Conservation (phyloP, 1,139 yeast species). For the Magnusiomyces sp. region DNA sequence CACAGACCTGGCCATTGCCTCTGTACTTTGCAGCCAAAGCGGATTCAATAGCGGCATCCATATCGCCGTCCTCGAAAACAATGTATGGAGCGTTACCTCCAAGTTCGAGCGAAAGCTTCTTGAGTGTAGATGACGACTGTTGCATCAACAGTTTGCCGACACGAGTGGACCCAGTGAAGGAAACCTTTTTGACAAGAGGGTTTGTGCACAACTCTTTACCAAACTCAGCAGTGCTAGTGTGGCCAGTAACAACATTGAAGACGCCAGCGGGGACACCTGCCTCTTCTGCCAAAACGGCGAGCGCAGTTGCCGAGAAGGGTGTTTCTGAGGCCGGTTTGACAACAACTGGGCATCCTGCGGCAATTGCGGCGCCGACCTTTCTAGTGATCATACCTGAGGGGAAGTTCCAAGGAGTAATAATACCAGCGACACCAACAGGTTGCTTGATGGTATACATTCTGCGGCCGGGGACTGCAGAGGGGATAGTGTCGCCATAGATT, state of each 20-base stretch:
- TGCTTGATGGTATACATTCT: conserved; percentile 62
- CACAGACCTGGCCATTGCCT: conserved; percentile 76
- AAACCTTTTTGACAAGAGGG: conserved; percentile 58
- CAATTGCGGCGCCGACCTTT: conserved; percentile 83
- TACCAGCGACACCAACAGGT: conserved; percentile 87
- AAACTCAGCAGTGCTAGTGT: conserved; percentile 41
- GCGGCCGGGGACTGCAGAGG: conserved; percentile 48
- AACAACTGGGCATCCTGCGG: conserved; percentile 88
- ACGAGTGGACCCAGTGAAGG: conserved; percentile 85
- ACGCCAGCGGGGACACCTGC: conserved; percentile 90
- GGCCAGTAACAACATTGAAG: conserved; percentile 58
- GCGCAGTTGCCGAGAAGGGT: conserved; percentile 76
- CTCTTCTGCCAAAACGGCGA: conserved; percentile 60
- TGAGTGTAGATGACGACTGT: conserved; percentile 68
- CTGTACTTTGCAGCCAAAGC: conserved; percentile 62
- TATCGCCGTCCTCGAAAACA: conserved; percentile 74
- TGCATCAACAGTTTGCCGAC: conserved; percentile 76
- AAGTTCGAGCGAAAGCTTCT: conserved; percentile 76
- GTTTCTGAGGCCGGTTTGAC: conserved; percentile 89
- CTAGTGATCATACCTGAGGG: conserved; percentile 93
- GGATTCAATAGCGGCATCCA: conserved; percentile 69
- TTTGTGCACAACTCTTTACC: conserved; percentile 69
- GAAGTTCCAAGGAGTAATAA: conserved; percentile 94
- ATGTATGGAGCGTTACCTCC: conserved; percentile 95
- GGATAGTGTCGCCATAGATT: conserved; percentile 62